Evolutionary conservation across 73 alveolate genomes (phyloP), one percentile per base, ranked within the genome.

Genomic region (Blepharisma japonicum): DNA sequence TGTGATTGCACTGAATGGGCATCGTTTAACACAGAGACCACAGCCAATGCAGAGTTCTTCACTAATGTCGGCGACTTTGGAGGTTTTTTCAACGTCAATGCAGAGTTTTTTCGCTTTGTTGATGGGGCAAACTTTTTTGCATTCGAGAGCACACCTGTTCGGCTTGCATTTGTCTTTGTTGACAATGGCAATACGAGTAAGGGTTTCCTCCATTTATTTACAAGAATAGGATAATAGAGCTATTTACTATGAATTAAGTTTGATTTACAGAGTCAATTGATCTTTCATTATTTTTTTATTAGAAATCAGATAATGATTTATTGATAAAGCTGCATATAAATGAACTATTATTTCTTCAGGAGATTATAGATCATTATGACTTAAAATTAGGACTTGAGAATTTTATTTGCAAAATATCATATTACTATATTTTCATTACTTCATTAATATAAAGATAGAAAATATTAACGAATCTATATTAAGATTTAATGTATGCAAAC

Each of bases 81-180:
- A 81, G 21, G 82, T 81, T 48, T 20, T 56, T 61, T 49, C 71
- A 46, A 79, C 91, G 66, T 94, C 98, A 20, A 97, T 91, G 81
- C 99, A 97, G 14, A 89, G 72, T 86, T 97, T 97, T 18, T 98
- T 99, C 27, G 97, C 86, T 81, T 97, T 97, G 87, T 94, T 94
- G 38, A 94, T 92, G 6, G 99, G 99, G 84, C 99, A 97, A 51
- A 87, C 85, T 87, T 93, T 94, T 78, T 95, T 92, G 87, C 99
- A 97, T 83, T 97, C 99, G 77, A 87, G 91, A 68, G 89, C 89
- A 82, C 99, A 97, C 89, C 94, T 96, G 91, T 97, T 92, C 20
- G 99, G 99, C 71, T 95, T 95, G 90, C 99, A 97, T 77, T 91
- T 92, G 87, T 97, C 99, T 42, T 92, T 90, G 83, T 94, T 97